These are phyloP conservation scores for Rutstroemia sp. DNA, from an alignment of 2,329 filamentous ascomycete species.

Conservation along the genomic window DNA sequence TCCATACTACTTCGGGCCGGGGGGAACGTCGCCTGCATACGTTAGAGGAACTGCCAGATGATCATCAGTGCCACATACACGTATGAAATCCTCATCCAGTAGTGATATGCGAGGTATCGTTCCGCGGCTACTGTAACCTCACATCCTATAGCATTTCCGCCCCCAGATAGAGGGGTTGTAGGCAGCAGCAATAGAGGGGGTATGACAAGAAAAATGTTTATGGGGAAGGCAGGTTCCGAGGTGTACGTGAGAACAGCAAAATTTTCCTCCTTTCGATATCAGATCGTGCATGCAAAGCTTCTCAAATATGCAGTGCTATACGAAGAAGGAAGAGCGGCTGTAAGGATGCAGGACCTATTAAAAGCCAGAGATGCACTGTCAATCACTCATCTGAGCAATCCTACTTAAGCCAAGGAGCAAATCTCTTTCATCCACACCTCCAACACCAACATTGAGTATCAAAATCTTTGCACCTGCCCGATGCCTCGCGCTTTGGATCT, in stretches of 20 bases:
- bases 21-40: too few species aligned
- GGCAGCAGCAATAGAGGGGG: neutral
- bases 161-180: neutral
- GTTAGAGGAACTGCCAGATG: neutral
- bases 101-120: neutral
- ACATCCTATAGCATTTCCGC: neutral
- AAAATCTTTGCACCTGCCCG: neutral
- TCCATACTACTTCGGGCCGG: too few species aligned
- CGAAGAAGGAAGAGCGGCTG: neutral
- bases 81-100: neutral
- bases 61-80: neutral
- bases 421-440: neutral
- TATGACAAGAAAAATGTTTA: neutral
- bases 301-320: neutral
- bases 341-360: neutral
- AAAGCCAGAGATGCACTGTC: neutral
- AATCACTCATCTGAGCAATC: neutral
- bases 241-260: neutral
- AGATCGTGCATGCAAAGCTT: neutral
- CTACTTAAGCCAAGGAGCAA: neutral
- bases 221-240: neutral
- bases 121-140: neutral
- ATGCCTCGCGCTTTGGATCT: neutral
- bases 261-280: too few species aligned
- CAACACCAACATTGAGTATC: neutral